phyloP scores from a whole-genome alignment of 108 stramenopile genomes.

The Pseudonitzschia pungens region DNA sequence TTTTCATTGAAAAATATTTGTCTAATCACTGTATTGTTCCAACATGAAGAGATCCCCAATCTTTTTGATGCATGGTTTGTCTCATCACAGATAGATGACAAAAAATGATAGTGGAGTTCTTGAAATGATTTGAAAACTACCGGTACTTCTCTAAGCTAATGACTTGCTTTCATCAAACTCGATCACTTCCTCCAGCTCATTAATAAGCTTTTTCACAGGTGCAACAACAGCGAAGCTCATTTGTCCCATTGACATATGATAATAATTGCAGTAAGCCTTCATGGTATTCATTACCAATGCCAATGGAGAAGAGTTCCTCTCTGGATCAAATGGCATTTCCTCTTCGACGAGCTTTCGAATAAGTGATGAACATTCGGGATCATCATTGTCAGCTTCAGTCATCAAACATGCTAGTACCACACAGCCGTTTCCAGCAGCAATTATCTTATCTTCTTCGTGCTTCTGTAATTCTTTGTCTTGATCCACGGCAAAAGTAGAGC shows the following conservation, averaged over 20 bases:
- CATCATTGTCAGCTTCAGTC: conserved; percentile 22
- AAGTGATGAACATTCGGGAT: conserved; percentile 26
- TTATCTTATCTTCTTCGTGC: conserved; percentile 67
- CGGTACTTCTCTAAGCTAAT: background rate
- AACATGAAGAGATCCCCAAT: too few relatives aligned
- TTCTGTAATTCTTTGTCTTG: conserved; percentile 33
- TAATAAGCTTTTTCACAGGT: conserved; percentile 73
- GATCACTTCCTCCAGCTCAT: conserved; percentile 35
- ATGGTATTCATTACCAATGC: conserved; percentile 72
- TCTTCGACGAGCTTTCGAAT: conserved; percentile 49
- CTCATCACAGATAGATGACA: background rate
- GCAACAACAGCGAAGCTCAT: conserved; percentile 77
- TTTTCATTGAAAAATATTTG: too few relatives aligned
- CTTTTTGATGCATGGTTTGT: too few relatives aligned
- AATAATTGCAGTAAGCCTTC: conserved; percentile 84
- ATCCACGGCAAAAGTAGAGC: background rate
- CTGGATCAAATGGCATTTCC: conserved; percentile 50
- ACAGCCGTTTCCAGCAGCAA: conserved; percentile 82
- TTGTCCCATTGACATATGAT: conserved; percentile 72
- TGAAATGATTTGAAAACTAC: too few relatives aligned
- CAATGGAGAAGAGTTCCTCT: conserved; percentile 45
- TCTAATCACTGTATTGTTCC: too few relatives aligned
- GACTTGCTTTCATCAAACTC: background rate
- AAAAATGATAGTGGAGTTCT: background rate
- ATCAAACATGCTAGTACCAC: conserved; percentile 78